Conservation (phyloP, 75 land plant genomes). For the Pinus tabuliformis region DNA sequence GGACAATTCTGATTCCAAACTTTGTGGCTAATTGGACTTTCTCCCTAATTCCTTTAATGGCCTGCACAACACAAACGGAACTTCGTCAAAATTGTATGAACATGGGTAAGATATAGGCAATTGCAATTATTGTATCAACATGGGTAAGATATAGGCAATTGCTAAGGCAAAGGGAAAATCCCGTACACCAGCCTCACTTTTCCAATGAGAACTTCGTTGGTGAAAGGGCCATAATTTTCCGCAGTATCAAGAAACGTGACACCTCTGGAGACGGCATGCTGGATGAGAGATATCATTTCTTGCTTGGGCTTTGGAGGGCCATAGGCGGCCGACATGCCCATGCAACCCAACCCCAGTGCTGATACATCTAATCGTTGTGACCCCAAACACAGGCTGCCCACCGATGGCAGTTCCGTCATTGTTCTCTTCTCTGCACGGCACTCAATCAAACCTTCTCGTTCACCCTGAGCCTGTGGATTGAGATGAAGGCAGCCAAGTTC, state of each 20-base stretch:
- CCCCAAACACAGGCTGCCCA: conserved; percentile 38
- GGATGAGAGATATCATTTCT: conserved; percentile 31
- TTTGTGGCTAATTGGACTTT: conserved; percentile 64
- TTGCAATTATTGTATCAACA: too few relatives aligned
- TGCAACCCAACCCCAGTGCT: conserved; percentile 30
- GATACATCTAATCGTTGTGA: conserved; percentile 26
- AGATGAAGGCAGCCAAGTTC: too few relatives aligned
- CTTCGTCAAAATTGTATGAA: background rate
- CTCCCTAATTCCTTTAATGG: conserved; percentile 42
- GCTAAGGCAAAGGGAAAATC: background rate
- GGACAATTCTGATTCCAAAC: conserved; percentile 23
- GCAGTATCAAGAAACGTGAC: conserved; percentile 34
- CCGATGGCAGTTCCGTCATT: background rate
- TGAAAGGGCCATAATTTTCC: conserved; percentile 22
- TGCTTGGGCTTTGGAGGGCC: conserved; percentile 22
- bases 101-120: background rate
- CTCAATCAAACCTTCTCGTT: too few relatives aligned
- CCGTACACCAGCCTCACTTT: conserved; percentile 6
- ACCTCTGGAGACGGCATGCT: conserved; percentile 22
- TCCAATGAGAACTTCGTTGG: conserved; percentile 24
- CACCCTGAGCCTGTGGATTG: too few relatives aligned
- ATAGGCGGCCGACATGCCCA: conserved; percentile 35
- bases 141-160: too few relatives aligned
- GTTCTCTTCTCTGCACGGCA: background rate
- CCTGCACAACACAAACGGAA: conserved; percentile 14